These are phyloP conservation scores for Zasmidium cellare DNA, from an alignment of 2,329 filamentous ascomycete species.

Conservation along the genomic window DNA sequence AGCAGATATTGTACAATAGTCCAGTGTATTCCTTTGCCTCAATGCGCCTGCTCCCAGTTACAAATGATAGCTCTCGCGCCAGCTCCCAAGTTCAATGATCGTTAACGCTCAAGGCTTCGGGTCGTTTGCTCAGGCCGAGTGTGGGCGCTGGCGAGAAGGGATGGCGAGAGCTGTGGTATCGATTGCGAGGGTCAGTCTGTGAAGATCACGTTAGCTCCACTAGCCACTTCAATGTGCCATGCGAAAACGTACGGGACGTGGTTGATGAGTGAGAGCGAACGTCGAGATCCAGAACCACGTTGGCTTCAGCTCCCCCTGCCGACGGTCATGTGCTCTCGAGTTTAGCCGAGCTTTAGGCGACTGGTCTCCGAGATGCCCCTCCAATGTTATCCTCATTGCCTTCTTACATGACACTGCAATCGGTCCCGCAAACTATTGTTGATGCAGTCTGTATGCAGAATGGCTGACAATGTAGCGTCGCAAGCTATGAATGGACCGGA, in stretches of 20 bases:
- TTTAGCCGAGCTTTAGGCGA: neutral
- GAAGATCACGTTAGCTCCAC: no score
- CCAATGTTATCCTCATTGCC: neutral
- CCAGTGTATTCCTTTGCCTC: neutral
- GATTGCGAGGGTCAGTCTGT: no score
- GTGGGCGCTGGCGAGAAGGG: neutral
- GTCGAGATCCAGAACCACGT: neutral
- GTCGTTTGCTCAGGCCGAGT: neutral
- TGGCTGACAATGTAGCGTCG: neutral
- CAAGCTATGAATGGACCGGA: neutral
- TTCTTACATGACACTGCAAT: neutral
- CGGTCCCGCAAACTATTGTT: no score
- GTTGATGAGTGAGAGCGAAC: neutral
- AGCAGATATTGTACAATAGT: constrained; percentile 2
- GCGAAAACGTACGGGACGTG: neutral
- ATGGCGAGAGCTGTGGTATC: neutral
- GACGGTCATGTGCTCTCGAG: neutral
- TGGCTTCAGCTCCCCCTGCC: neutral
- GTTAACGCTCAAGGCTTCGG: neutral
- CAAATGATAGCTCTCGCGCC: neutral
- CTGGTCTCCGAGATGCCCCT: neutral
- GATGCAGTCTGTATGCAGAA: neutral
- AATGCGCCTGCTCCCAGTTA: neutral
- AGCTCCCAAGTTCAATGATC: neutral
- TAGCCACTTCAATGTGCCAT: neutral